Evolutionary conservation across 2,329 filamentous ascomycete genomes (phyloP).

Genomic region (Dothideomycetes sp.): DNA sequence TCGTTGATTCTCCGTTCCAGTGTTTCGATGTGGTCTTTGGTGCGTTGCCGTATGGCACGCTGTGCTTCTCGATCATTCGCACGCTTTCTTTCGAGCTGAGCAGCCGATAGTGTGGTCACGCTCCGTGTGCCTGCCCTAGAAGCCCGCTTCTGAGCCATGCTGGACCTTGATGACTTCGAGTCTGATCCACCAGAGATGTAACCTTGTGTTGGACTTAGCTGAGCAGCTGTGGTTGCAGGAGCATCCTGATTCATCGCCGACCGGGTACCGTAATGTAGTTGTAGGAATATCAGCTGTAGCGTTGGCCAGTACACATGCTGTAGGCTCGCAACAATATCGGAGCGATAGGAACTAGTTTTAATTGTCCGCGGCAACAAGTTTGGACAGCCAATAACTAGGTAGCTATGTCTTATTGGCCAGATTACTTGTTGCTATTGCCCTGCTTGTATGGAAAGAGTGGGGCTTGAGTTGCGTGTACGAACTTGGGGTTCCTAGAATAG

Average conservation of each 20-base stretch:
- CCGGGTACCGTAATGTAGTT: background rate
- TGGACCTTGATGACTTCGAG: conserved; percentile 6
- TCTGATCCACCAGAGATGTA: conserved; percentile 11
- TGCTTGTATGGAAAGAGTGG: background rate
- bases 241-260: conserved; percentile 10
- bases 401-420: background rate
- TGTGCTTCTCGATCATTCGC: conserved; percentile 52
- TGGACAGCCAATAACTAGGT: background rate
- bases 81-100: conserved; percentile 48
- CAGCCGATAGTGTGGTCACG: conserved; percentile 45
- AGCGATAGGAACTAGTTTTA: too few relatives aligned
- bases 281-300: too few relatives aligned
- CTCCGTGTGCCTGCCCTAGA: conserved; percentile 47
- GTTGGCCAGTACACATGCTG: too few relatives aligned
- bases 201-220: conserved; percentile 8
- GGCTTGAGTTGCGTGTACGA: background rate
- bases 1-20: conserved; percentile 45
- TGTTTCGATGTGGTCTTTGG: conserved; percentile 47
- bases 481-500: too few relatives aligned
- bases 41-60: conserved; percentile 47
- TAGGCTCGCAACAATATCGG: too few relatives aligned
- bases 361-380: background rate
- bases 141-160: conserved; percentile 30
- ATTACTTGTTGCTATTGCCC: background rate
- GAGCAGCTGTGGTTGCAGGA: conserved; percentile 8